These are phyloP conservation scores for Acer campestre DNA, from an alignment of 345 rosid genomes.

Conservation along the genomic window DNA sequence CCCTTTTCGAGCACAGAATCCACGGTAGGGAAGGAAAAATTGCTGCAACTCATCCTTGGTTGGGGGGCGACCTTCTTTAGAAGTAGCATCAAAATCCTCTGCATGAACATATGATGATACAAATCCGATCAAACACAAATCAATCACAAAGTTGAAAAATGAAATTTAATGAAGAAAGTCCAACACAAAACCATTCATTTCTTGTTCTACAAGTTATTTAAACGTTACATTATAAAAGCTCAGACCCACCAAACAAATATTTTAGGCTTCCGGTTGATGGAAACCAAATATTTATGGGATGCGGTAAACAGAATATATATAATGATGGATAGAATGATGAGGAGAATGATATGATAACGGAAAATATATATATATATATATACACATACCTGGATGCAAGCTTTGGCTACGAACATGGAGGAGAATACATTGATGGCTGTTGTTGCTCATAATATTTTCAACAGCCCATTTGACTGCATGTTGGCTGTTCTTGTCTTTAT, in stretches of 20 bases:
- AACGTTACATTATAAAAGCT: too few species aligned
- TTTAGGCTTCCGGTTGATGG: too few species aligned
- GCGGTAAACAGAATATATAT: too few species aligned
- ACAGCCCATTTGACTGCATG: conserved; percentile 60
- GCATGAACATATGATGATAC: not conserved
- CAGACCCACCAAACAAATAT: too few species aligned
- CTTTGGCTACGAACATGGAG: conserved; percentile 42
- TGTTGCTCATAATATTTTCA: conserved; percentile 39
- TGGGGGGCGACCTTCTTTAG: conserved; percentile 50
- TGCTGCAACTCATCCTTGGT: conserved; percentile 49
- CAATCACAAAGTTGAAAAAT: not conserved
- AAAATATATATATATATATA: not conserved
- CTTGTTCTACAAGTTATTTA: not conserved
- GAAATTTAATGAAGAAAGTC: not conserved
- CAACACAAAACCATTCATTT: not conserved
- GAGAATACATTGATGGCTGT: conserved; percentile 32
- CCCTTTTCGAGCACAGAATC: conserved; percentile 76
- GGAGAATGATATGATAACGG: too few species aligned
- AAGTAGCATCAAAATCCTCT: conserved; percentile 28
- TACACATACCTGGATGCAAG: conserved; percentile 29
- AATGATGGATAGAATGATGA: too few species aligned
- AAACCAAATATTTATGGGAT: too few species aligned
- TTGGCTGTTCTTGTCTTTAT: conserved; percentile 53
- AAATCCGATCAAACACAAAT: not conserved
- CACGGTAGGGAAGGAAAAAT: conserved; percentile 68